Conservation (phyloP, 2,329 filamentous ascomycete genomes). For the Thermoascus crustaceus region DNA sequence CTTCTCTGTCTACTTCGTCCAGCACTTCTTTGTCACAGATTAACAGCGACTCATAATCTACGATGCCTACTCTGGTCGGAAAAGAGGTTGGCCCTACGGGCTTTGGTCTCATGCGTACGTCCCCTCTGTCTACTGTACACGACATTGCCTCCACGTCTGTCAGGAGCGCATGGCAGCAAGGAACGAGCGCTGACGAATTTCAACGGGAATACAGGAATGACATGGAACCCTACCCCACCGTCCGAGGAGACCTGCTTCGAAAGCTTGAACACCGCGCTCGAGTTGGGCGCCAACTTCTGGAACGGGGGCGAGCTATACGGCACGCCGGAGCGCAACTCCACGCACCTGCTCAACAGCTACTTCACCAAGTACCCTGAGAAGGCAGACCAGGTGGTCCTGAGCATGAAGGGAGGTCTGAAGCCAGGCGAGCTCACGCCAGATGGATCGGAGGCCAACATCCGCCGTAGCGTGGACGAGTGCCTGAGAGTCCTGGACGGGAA, state of each 20-base stretch:
- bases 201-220: conserved; percentile 8
- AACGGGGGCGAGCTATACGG: conserved; percentile 62
- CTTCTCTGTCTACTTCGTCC: too few species aligned
- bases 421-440: conserved; percentile 35
- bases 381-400: conserved; percentile 52
- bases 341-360: conserved; percentile 54
- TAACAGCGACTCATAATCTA: not conserved
- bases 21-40: too few species aligned
- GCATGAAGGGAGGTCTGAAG: conserved; percentile 52
- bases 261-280: conserved; percentile 1
- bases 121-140: too few species aligned
- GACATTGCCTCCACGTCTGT: not conserved
- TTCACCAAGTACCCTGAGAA: conserved; percentile 58
- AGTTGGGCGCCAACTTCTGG: conserved; percentile 45
- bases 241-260: conserved; percentile 10
- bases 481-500: conserved; percentile 46
- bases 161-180: not conserved
- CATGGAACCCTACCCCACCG: conserved; percentile 10
- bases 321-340: conserved; percentile 47
- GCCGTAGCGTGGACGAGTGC: conserved; percentile 52
- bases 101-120: conserved; percentile 13
- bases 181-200: not conserved
- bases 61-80: conserved; percentile 11
- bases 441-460: conserved; percentile 47
- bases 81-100: conserved; percentile 12